phyloP scores from a whole-genome alignment of 495 filamentous ascomycete genomes.

The Acidomyces sp. region DNA sequence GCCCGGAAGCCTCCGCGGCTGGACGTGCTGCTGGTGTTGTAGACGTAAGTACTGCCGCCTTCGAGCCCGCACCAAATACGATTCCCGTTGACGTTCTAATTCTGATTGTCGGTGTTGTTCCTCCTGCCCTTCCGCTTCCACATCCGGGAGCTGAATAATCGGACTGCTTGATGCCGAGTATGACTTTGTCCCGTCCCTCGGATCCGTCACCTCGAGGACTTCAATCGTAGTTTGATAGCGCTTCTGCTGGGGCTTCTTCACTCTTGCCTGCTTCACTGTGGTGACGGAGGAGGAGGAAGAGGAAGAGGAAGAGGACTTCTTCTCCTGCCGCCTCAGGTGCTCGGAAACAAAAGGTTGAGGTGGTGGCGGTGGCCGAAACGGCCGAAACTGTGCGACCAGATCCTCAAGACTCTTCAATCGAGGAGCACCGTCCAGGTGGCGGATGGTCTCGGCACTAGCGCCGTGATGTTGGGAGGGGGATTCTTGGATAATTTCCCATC shows the following conservation, averaged over 20 bases:
- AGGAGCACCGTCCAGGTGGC: constrained; percentile 26
- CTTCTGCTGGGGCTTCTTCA: constrained; percentile 31
- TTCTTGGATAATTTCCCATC: constrained; percentile 36
- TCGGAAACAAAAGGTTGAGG: constrained; percentile 46
- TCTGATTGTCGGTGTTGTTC: too few species aligned
- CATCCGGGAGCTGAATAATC: constrained; percentile 22
- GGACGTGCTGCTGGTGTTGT: constrained; percentile 12
- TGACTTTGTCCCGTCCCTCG: constrained; percentile 53
- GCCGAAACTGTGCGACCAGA: constrained; percentile 47
- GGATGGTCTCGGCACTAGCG: too few species aligned
- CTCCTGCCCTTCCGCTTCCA: too few species aligned
- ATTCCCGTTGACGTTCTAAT: too few species aligned
- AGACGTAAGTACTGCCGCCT: too few species aligned
- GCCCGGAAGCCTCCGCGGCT: too few species aligned
- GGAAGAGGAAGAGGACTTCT: too few species aligned
- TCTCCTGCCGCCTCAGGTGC: constrained; percentile 16
- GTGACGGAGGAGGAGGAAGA: too few species aligned
- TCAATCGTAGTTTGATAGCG: constrained; percentile 70
- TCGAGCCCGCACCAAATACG: too few species aligned
- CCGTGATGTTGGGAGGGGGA: constrained; percentile 28
- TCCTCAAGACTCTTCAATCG: constrained; percentile 39
- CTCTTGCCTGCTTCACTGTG: constrained; percentile 20
- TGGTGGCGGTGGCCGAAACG: constrained; percentile 65
- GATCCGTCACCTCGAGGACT: constrained; percentile 61
- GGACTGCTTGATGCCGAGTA: constrained; percentile 33